Percentiles rank a stretch among this genome's conserved stretches.
Evolutionary conservation across 1,139 yeast genomes (phyloP).

Genomic region (Zygosaccharomyces sapae): DNA sequence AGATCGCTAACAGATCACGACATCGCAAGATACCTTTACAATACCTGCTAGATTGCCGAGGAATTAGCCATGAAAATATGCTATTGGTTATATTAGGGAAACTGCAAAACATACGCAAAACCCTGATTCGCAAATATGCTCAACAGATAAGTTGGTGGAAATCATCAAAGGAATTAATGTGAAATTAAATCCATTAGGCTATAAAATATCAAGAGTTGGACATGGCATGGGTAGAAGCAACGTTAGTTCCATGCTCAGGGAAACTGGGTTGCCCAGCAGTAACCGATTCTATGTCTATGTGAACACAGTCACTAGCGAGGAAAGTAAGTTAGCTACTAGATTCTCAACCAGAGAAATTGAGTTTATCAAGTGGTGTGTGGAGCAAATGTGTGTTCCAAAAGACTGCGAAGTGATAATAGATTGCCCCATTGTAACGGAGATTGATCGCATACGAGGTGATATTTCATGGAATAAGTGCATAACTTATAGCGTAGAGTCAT

Average conservation of each 20-base stretch:
- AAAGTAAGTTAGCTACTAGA: conserved; percentile 29
- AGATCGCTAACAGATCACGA: conserved; percentile 12
- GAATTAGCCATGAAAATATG: conserved; percentile 28
- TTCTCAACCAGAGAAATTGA: conserved; percentile 28
- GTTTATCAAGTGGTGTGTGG: conserved; percentile 29
- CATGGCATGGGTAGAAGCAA: conserved; percentile 28
- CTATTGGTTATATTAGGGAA: conserved; percentile 23
- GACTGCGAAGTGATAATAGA: conserved; percentile 6
- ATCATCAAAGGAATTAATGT: conserved; percentile 25
- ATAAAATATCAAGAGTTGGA: conserved; percentile 22
- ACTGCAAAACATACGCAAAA: conserved; percentile 14
- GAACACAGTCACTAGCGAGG: conserved; percentile 25
- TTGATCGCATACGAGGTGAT: conserved; percentile 17
- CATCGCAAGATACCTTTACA: conserved; percentile 22
- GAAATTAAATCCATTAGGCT: conserved; percentile 23
- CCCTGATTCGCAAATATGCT: conserved; percentile 4
- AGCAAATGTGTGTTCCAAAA: conserved; percentile 13
- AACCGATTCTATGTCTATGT: conserved; percentile 29
- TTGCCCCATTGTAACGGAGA: conserved; percentile 14
- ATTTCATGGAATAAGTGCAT: conserved; percentile 15
- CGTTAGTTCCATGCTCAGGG: conserved; percentile 11
- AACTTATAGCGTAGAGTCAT: conserved; percentile 24
- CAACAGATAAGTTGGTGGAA: conserved; percentile 15
- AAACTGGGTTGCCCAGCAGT: conserved; percentile 18
- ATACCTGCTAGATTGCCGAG: conserved; percentile 26